Evolutionary conservation across 106 monocot genomes (phyloP), one percentile per base, ranked within the genome.

Genomic region (Dactylorhiza incarnata): DNA sequence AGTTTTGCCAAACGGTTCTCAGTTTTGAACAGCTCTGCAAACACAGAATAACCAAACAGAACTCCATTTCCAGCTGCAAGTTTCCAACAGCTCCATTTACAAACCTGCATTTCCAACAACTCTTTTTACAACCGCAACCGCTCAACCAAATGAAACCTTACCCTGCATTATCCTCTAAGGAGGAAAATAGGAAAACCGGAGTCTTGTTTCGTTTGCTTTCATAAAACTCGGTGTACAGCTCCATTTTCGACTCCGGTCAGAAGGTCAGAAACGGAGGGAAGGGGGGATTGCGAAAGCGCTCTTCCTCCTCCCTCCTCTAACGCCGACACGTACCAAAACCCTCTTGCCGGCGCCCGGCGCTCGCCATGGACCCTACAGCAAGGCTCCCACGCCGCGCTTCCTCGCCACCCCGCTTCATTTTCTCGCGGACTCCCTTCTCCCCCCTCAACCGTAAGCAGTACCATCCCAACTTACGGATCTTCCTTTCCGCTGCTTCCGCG

Each of bases 401-500:
- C 71, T 61, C 77, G 49, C 48, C 81, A 63, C 8, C 80, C 70
- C 75, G 43, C 61, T 19, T 45, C 48, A 72, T 79, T 74, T 17
- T 79, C 62, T 44, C 78, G 17, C 73, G 48, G 78, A 78, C 74
- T 65, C 49, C 73, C 45, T 20, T 46, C 46, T 49, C 43, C 56
- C 52, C 80, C 1, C 23, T 55, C 13, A 46, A 26, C 49, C 49
- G 80, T 48, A 77, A 83, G 76, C 72, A 65, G n/a, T 14, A 25
- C 56, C 63, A 52, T 19, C 46, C 58, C 52, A 16, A 45, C 55
- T 58, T 68, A 49, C 45, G 81, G 49, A 49, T 70, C 61, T 25
- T 82, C 79, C 56, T 68, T 62, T 71, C 59, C 19, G 69, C 77
- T 9, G 37, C 80, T 58, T 11, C 72, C 24, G 19, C 72, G 1